Evolutionary conservation across 352 stramenopile species (phyloP).

Genomic region (Peronospora belbahrii): DNA sequence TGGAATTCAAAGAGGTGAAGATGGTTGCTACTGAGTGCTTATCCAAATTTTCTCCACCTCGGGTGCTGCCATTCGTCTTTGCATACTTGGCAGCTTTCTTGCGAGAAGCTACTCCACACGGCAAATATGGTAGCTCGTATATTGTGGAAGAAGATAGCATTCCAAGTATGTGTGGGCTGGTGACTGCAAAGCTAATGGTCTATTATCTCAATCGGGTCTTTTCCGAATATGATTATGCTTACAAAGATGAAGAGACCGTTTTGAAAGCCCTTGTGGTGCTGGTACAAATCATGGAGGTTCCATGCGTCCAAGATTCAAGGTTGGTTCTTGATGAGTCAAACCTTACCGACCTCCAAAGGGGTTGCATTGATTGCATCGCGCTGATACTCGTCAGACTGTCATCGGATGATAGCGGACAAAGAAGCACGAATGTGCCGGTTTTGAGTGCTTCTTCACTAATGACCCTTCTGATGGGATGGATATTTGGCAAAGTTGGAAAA

Average conservation of each 20-base stretch:
- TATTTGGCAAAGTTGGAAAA: slow-evolving; percentile 15
- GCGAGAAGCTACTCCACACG: slow-evolving; percentile 13
- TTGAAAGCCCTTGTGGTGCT: slow-evolving; percentile 29
- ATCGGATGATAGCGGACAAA: neutral
- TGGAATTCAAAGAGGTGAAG: slow-evolving; percentile 79
- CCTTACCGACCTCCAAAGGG: slow-evolving; percentile 55
- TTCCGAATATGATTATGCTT: slow-evolving; percentile 26
- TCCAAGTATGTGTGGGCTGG: slow-evolving; percentile 32
- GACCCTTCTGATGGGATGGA: slow-evolving; percentile 33
- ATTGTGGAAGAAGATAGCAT: slow-evolving; percentile 16
- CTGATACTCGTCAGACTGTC: slow-evolving; percentile 32
- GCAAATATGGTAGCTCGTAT: neutral
- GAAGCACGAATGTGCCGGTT: neutral
- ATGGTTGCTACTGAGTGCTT: slow-evolving; percentile 54
- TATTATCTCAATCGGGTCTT: slow-evolving; percentile 73
- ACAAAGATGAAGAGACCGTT: slow-evolving; percentile 14
- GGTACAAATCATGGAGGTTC: slow-evolving; percentile 44
- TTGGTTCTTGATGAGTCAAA: slow-evolving; percentile 19
- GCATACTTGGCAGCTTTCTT: slow-evolving; percentile 40
- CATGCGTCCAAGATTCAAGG: slow-evolving; percentile 11
- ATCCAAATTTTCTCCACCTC: slow-evolving; percentile 29
- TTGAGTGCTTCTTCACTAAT: slow-evolving; percentile 14
- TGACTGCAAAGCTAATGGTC: slow-evolving; percentile 61
- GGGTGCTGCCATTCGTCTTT: slow-evolving; percentile 37
- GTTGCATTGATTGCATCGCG: slow-evolving; percentile 60